phyloP scores from a whole-genome alignment of 108 stramenopile genomes.

The Ochromonas danica region DNA sequence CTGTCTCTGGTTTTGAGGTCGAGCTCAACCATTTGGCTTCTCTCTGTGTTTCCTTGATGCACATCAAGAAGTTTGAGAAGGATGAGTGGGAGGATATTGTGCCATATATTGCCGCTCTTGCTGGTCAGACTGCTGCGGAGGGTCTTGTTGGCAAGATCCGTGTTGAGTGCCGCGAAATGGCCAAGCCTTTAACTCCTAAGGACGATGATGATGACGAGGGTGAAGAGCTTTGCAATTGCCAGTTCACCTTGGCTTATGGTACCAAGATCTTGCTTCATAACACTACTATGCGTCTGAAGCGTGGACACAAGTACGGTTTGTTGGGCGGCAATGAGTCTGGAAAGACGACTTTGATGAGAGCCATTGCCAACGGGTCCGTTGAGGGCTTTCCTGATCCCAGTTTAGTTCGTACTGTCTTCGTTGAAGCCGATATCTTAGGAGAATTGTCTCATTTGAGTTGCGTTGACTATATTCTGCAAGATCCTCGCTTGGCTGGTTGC shows the following conservation, averaged over 20 bases:
- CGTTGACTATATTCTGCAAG: constrained; percentile 87
- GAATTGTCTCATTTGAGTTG: constrained; percentile 94
- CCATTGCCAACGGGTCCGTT: constrained; percentile 98
- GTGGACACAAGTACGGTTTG: constrained; percentile 95
- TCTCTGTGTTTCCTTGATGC: constrained; percentile 2
- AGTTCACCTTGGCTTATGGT: constrained; percentile 98
- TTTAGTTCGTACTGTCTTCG: constrained; percentile 95
- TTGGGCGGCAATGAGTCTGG: constrained; percentile 96
- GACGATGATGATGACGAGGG: constrained; percentile 88
- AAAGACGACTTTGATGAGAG: constrained; percentile 97
- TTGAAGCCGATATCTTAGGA: constrained; percentile 98
- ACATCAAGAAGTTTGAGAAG: constrained; percentile 6
- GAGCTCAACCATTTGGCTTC: constrained; percentile 1
- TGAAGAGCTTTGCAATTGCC: constrained; percentile 97
- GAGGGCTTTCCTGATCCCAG: constrained; percentile 97
- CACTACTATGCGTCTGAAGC: constrained; percentile 94
- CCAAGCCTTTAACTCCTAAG: constrained; percentile 43
- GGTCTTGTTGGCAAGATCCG: background rate
- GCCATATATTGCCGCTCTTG: background rate
- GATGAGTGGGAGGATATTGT: constrained; percentile 40
- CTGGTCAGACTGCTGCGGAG: background rate
- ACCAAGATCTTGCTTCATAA: constrained; percentile 99
- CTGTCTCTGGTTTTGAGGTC: background rate
- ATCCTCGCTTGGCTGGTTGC: constrained; percentile 76
- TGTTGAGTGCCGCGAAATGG: background rate